Conservation (phyloP, 495 filamentous ascomycete species). For the Podospora tetraspora region DNA sequence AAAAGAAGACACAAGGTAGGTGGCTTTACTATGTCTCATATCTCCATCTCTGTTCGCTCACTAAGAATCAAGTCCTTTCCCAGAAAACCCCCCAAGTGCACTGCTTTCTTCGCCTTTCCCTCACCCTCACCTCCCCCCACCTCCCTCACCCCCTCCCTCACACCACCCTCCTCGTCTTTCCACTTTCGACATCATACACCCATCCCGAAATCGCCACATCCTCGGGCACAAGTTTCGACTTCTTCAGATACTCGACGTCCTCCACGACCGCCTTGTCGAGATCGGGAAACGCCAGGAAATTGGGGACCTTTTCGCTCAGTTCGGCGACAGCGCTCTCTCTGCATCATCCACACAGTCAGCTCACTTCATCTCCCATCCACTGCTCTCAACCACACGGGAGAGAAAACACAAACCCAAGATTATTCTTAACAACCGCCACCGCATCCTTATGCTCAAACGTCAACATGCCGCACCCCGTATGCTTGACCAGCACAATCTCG, state of each 20-base stretch:
- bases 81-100: background rate
- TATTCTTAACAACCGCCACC: slow-evolving; percentile 50
- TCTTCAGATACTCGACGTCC: slow-evolving; percentile 61
- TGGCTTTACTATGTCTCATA: no score
- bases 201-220: slow-evolving; percentile 62
- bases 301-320: slow-evolving; percentile 25
- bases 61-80: background rate
- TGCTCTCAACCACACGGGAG: no score
- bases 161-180: slow-evolving; percentile 57
- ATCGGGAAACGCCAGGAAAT: slow-evolving; percentile 63
- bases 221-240: slow-evolving; percentile 52
- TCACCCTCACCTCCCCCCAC: background rate
- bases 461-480: slow-evolving; percentile 78
- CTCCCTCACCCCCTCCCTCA: slow-evolving; percentile 7
- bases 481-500: slow-evolving; percentile 73
- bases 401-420: slow-evolving; percentile 36
- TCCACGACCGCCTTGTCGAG: slow-evolving; percentile 58
- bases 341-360: background rate
- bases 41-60: no score
- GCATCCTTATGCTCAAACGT: slow-evolving; percentile 67
- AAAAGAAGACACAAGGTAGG: no score
- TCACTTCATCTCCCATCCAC: no score
- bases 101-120: background rate
- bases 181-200: slow-evolving; percentile 76
- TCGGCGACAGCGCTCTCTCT: slow-evolving; percentile 24